Base-by-base conservation (phyloP, 257 asterid genomes). In the Nicotiana tabacum region DNA sequence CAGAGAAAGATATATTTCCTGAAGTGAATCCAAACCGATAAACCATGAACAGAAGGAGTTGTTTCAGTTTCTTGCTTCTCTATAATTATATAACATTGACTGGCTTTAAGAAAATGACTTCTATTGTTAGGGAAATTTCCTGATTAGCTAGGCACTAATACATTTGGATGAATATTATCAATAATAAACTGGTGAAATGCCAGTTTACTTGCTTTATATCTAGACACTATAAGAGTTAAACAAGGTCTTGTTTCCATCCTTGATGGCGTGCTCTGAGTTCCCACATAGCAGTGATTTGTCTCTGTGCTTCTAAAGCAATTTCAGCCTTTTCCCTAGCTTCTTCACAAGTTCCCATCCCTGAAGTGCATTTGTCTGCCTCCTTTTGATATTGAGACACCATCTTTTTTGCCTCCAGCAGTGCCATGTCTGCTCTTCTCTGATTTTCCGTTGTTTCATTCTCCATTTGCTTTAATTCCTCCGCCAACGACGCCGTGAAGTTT, bases 281-380 rank as follows among this genome's bases (percentile, higher is more conserved):
- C 85, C 85, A 83, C 85, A 83, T 83, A n/a, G 82, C 18, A 65
- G 82, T 83, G 29, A 48, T 53, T 65, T 33, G 39, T 64, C 37
- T 76, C n/a, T 83, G 85, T 7, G 85, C 85, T 66, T 43, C 29
- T n/a, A 88, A 72, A 7, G 77, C 83, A 8, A 85, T 90, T 60
- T 87, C 90, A 18, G 92, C 91, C 78, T 85, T 83, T 56, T 90
- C 95, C 80, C 93, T 87, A 11, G 92, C 95, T 67, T 84, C 90
- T 83, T 90, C 93, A 57, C 93, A 91, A 13, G 92, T 89, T 77
- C 88, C 89, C 77, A 90, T 86, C 10, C 91, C 93, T 12, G 90
- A 83, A 39, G 85, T 89, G 90, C 95, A 91, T 87, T 91, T 91
- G 64, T 87, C 90, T 53, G 92, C 91, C 80, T 91, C 92, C 83